phyloP scores from a whole-genome alignment of 169 alveolate genomes.

The Plasmodium vinckei region DNA sequence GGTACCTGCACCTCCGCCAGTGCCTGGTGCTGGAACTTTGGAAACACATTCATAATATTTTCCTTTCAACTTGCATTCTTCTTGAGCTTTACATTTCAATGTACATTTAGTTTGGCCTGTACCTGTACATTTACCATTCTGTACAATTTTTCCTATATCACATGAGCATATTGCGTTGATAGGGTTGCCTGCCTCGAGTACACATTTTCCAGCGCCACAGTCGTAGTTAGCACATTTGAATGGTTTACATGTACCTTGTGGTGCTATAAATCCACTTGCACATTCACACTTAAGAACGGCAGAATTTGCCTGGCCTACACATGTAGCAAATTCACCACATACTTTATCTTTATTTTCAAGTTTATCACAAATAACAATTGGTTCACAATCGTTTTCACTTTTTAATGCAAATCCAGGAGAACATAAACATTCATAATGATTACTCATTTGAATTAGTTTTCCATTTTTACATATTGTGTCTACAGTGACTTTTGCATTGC shows the following conservation, averaged over 20 bases:
- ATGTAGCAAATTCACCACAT: constrained; percentile 40
- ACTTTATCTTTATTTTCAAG: constrained; percentile 3
- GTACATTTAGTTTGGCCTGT: constrained; percentile 27
- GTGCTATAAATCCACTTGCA: not conserved
- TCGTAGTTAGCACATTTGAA: not conserved
- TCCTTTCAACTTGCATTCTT: constrained; percentile 10
- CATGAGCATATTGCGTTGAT: constrained; percentile 11
- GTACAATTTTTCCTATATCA: constrained; percentile 13
- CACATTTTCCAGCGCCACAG: constrained; percentile 45
- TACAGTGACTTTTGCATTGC: constrained; percentile 18
- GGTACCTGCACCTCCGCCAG: constrained; percentile 6
- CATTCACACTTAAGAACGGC: not conserved
- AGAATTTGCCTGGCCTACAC: not conserved
- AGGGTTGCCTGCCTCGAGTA: not conserved
- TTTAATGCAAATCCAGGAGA: constrained; percentile 9
- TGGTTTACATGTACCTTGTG: constrained; percentile 5
- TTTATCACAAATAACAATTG: not conserved
- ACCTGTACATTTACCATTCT: constrained; percentile 18
- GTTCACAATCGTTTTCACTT: constrained; percentile 20
- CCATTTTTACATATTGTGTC: constrained; percentile 42
- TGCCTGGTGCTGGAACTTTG: not conserved
- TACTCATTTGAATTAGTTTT: constrained; percentile 29
- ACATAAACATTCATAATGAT: constrained; percentile 42
- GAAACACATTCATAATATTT: constrained; percentile 10
- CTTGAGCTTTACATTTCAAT: constrained; percentile 22